A percentile compares a stretch with the other conserved stretches of the same genome.
phyloP scores from a whole-genome alignment of 192 early-diverging fungal genomes.

The Cladochytrium replicatum region DNA sequence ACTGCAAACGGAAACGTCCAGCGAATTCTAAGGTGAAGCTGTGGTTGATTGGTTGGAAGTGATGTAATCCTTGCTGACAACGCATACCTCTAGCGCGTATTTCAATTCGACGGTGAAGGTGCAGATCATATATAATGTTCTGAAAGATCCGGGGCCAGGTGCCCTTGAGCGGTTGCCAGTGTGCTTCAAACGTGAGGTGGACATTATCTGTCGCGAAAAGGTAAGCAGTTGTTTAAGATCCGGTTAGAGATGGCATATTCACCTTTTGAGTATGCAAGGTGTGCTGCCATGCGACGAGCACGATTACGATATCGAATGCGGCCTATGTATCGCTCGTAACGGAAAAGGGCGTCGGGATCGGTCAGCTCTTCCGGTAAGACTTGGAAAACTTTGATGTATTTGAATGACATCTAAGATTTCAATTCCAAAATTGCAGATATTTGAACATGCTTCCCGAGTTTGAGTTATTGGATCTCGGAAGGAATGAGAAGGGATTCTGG shows the following conservation, averaged over 20 bases:
- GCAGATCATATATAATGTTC: constrained; percentile 29
- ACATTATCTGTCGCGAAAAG: constrained; percentile 14
- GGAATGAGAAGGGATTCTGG: constrained; percentile 13
- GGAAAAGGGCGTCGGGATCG: constrained; percentile 36
- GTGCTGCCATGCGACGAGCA: constrained; percentile 29
- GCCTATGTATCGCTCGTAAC: constrained; percentile 22
- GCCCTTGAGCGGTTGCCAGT: background rate
- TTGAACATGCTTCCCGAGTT: constrained; percentile 40
- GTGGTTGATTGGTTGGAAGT: background rate
- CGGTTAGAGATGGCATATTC: background rate
- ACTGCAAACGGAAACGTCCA: constrained; percentile 49
- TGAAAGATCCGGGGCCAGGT: constrained; percentile 1
- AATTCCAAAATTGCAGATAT: constrained; percentile 12
- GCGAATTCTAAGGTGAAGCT: constrained; percentile 31
- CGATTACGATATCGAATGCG: constrained; percentile 20
- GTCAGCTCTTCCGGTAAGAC: constrained; percentile 38
- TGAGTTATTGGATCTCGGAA: constrained; percentile 20
- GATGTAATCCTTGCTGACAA: background rate
- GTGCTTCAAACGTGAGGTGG: constrained; percentile 27
- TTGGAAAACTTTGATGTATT: background rate
- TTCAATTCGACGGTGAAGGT: constrained; percentile 37
- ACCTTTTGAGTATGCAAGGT: constrained; percentile 15
- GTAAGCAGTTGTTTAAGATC: constrained; percentile 7
- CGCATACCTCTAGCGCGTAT: constrained; percentile 23
- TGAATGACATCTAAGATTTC: background rate